Conservation (phyloP, 2,329 filamentous ascomycete genomes). For the Fusarium equiseti region DNA sequence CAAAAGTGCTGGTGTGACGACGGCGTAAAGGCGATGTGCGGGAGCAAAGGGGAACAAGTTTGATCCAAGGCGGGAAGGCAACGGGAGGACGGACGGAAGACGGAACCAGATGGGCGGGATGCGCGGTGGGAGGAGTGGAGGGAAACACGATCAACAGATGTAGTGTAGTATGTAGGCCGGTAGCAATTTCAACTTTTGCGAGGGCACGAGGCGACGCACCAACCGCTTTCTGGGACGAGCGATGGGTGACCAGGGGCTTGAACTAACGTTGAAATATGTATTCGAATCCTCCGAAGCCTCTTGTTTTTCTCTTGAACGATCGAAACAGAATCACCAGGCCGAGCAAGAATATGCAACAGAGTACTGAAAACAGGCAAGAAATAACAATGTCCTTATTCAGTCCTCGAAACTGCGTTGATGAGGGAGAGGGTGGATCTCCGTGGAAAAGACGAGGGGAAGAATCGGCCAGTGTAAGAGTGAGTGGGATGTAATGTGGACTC, state of each 20-base stretch:
- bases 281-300: constrained; percentile 12
- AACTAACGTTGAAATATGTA: constrained; percentile 20
- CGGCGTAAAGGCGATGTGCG: constrained; percentile 42
- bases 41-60: constrained; percentile 44
- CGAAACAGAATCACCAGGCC: constrained; percentile 3
- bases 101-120: constrained; percentile 42
- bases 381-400: constrained; percentile 23
- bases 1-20: constrained; percentile 40
- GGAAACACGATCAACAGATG: constrained; percentile 40
- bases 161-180: background rate
- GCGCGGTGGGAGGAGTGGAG: constrained; percentile 37
- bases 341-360: background rate
- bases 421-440: constrained; percentile 35
- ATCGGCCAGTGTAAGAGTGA: constrained; percentile 40
- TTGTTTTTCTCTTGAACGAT: constrained; percentile 7
- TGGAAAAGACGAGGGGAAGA: constrained; percentile 31
- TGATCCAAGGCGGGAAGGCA: constrained; percentile 43
- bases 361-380: constrained; percentile 14
- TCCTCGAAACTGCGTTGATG: constrained; percentile 31
- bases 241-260: constrained; percentile 28
- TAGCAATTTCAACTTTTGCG: constrained; percentile 40
- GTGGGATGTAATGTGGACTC: constrained; percentile 41
- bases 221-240: constrained; percentile 38
- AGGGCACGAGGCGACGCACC: constrained; percentile 41
- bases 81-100: constrained; percentile 45